Base-by-base conservation (phyloP, 2,329 filamentous ascomycete genomes). In the Cordyceps javanica region DNA sequence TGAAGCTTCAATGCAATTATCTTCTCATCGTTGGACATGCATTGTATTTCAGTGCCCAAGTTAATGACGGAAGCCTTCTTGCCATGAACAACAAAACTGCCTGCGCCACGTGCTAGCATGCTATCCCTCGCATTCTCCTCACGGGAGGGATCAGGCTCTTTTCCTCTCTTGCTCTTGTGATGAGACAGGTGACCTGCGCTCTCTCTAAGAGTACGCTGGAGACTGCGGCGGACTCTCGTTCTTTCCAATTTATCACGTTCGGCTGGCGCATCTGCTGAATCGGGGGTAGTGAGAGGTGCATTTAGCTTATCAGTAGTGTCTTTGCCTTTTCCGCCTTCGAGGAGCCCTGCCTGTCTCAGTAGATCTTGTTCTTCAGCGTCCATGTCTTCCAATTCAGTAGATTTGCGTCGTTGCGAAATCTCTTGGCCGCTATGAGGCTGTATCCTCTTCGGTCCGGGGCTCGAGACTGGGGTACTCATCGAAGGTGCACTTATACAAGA, bases 41-140 rank as follows among this genome's bases (percentile, higher is more conserved):
- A 87, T 66, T 93, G 87, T 76, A 96, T 86, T 65, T 96, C 93
- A n/a, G 87, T 86, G 9, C 92, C 91, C 69, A 99, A 95, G n/a
- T 90, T 95, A 64, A 99, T 90, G 57, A 99, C 90, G 1, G 91
- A 96, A 3, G 94, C 94, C 72, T 99, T 97, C 77, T 97, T 99
- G 60, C 94, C 93, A 67, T 99, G 94, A 4, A 99, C 87, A 4
- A 94, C 96, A 70, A 99, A 99, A 65, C 90, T 96, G 5, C 91
- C 91, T 13, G 89, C 85, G 13, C 88, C 88, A 49, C 94, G 85
- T 7, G 88, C 79, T 13, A 99, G 78, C 11, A 88, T 85, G 63
- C 90, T 88, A 38, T 88, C 76, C 73, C 81, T 66, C 61, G 70
- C 62, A 61, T 68, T 59, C 66, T 79, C 72, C 19, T 78, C 67